These are phyloP conservation scores for Pyricularia sp. DNA, from an alignment of 2,329 filamentous ascomycete genomes.

Conservation along the genomic window DNA sequence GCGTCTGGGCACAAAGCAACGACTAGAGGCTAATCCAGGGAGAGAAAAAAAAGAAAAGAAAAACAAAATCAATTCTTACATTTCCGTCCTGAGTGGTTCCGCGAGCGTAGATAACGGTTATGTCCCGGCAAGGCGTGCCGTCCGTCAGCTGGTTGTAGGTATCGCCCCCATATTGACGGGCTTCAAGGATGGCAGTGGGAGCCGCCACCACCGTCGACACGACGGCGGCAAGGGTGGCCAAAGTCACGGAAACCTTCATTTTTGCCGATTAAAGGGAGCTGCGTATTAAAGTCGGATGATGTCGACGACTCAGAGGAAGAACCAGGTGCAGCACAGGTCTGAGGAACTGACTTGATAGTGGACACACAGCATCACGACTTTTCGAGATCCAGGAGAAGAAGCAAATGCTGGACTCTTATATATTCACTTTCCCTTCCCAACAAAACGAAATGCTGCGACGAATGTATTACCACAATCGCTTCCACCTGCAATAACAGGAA, in stretches of 20 bases:
- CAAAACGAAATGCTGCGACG: too few species aligned
- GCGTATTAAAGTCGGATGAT: too few species aligned
- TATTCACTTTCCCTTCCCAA: not conserved
- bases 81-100: not conserved
- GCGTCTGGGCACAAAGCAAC: not conserved
- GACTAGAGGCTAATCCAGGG: too few species aligned
- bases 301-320: too few species aligned
- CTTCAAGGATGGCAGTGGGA: not conserved
- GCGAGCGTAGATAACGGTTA: conserved; percentile 4
- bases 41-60: too few species aligned
- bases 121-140: conserved; percentile 1
- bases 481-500: not conserved
- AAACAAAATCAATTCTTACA: not conserved
- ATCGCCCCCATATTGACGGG: not conserved
- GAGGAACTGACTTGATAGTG: not conserved
- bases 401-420: not conserved
- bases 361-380: not conserved
- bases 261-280: not conserved
- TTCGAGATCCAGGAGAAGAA: not conserved
- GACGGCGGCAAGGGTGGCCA: not conserved
- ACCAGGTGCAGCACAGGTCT: not conserved
- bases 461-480: too few species aligned
- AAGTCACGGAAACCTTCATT: conserved; percentile 1
- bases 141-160: not conserved
- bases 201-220: not conserved